Percentiles rank a stretch among this genome's conserved stretches.
These are phyloP conservation scores for Diaporthe sp. DNA, from an alignment of 2,329 filamentous ascomycete genomes.

Conservation along the genomic window DNA sequence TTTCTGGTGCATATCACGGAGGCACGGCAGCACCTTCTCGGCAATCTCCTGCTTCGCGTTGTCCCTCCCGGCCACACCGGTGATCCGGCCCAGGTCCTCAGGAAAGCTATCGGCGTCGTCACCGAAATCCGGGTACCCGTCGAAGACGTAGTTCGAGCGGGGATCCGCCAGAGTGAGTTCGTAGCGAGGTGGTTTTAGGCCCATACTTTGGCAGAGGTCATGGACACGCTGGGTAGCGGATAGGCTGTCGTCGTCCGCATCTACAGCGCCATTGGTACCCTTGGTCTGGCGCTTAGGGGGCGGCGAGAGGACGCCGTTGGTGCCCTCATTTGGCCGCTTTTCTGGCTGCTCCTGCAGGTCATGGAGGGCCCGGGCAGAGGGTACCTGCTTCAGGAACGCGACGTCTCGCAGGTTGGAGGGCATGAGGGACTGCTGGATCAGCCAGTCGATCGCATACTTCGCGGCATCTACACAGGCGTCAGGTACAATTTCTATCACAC, in stretches of 20 bases:
- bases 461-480: slow-evolving; percentile 55
- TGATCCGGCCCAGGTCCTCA: slow-evolving; percentile 49
- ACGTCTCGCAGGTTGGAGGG: slow-evolving; percentile 41
- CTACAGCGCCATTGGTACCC: slow-evolving; percentile 1
- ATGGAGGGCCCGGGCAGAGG: slow-evolving; percentile 45
- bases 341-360: neutral
- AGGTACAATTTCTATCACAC: neutral
- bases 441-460: slow-evolving; percentile 59
- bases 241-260: slow-evolving; percentile 36
- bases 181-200: slow-evolving; percentile 53
- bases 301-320: slow-evolving; percentile 1
- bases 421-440: slow-evolving; percentile 51
- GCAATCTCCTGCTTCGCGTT: slow-evolving; percentile 56
- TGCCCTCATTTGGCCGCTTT: neutral
- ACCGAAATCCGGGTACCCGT: slow-evolving; percentile 53
- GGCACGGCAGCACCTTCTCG: slow-evolving; percentile 53
- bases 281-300: slow-evolving; percentile 34
- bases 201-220: slow-evolving; percentile 51
- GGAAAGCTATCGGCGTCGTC: slow-evolving; percentile 48
- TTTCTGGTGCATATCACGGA: slow-evolving; percentile 47
- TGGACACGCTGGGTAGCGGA: slow-evolving; percentile 47
- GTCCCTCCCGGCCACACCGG: slow-evolving; percentile 51
- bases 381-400: slow-evolving; percentile 29
- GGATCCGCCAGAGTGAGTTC: slow-evolving; percentile 40
- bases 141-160: slow-evolving; percentile 50